A percentile compares a stretch with the other conserved stretches of the same genome.
These are phyloP conservation scores for Talinum fruticosum DNA, from an alignment of 148 eudicot species.

Conservation along the genomic window DNA sequence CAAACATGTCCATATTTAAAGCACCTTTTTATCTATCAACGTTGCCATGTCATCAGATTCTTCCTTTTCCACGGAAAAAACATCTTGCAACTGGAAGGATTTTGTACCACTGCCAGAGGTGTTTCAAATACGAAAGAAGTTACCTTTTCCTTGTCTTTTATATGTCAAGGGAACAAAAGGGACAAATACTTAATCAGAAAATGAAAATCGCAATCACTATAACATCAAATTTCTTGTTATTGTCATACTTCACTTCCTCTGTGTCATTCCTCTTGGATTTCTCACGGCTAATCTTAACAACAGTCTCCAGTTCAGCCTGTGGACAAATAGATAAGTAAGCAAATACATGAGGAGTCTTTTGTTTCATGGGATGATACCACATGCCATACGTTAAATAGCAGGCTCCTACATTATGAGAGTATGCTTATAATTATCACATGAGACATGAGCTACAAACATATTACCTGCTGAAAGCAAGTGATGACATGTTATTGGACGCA, in stretches of 20 bases:
- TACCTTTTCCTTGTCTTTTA: neutral
- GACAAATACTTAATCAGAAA: constrained; percentile 13
- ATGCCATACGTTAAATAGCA: neutral
- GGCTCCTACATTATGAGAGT: neutral
- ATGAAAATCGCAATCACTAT: constrained; percentile 13
- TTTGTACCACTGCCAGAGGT: constrained; percentile 61
- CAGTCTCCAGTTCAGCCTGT: constrained; percentile 93
- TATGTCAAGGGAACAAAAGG: neutral
- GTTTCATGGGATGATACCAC: neutral
- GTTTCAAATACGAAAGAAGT: constrained; percentile 2
- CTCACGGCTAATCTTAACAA: constrained; percentile 82
- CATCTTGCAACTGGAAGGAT: constrained; percentile 80
- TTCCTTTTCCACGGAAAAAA: constrained; percentile 70
- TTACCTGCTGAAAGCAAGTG: too few species aligned
- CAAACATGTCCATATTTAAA: neutral
- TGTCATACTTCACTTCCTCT: constrained; percentile 50
- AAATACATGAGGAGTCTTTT: neutral
- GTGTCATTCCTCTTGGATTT: constrained; percentile 85
- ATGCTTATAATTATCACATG: neutral
- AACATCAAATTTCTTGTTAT: constrained; percentile 1
- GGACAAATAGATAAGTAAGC: constrained; percentile 11
- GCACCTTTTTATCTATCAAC: constrained; percentile 88
- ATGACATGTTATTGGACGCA: too few species aligned
- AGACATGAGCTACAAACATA: too few species aligned
- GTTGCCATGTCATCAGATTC: constrained; percentile 85